Percentiles rank a stretch among this genome's conserved stretches.
These are phyloP conservation scores for Pyronema domesticum DNA, from an alignment of 495 filamentous ascomycete genomes.

Conservation along the genomic window DNA sequence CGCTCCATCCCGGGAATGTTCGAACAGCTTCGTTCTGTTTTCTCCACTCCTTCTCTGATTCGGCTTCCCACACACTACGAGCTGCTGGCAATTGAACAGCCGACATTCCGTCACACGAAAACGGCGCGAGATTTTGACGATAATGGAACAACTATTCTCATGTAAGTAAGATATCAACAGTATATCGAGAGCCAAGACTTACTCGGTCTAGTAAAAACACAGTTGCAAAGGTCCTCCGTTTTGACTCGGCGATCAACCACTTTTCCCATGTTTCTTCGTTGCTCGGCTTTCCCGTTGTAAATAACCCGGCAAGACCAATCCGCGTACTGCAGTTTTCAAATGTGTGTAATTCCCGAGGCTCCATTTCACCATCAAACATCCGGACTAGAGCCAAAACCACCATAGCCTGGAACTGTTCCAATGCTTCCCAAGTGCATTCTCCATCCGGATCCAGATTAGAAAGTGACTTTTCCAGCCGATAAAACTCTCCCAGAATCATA, in stretches of 20 bases:
- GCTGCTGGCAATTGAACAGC: constrained; percentile 12
- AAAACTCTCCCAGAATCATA: background rate
- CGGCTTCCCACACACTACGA: constrained; percentile 13
- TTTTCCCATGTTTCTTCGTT: constrained; percentile 14
- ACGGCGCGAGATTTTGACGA: constrained; percentile 8
- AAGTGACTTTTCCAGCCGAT: background rate
- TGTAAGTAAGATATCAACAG: background rate
- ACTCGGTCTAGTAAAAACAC: background rate
- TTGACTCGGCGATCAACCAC: constrained; percentile 20
- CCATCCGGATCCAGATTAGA: background rate
- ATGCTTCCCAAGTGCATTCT: constrained; percentile 6
- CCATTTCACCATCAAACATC: constrained; percentile 17
- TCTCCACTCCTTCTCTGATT: constrained; percentile 11
- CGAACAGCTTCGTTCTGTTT: constrained; percentile 9
- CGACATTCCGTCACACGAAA: constrained; percentile 9
- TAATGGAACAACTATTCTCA: constrained; percentile 14
- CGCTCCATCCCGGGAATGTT: constrained; percentile 10
- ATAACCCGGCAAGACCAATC: constrained; percentile 9
- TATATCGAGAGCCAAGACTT: background rate
- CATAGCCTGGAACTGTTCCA: constrained; percentile 17
- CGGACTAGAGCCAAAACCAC: constrained; percentile 16
- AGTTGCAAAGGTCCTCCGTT: constrained; percentile 12
- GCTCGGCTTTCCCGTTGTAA: constrained; percentile 12
- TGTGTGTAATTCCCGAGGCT: constrained; percentile 12
- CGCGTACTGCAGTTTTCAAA: constrained; percentile 14